Evolutionary conservation across 306 rosid genomes (phyloP).

Genomic region (Alnus rubra): DNA sequence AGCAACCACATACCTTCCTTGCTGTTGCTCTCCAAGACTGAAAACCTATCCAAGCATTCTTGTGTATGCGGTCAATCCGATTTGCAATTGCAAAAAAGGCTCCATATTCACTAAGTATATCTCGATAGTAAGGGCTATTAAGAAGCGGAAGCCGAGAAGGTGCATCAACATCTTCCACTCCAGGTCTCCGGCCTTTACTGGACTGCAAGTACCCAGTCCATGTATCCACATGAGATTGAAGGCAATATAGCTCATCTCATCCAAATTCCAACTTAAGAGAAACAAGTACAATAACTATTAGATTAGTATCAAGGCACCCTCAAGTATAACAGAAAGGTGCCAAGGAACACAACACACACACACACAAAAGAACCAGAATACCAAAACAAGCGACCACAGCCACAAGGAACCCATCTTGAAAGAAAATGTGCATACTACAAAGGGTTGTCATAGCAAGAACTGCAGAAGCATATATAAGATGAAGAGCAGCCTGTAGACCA

Average conservation of each 20-base stretch:
- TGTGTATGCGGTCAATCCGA: constrained; percentile 84
- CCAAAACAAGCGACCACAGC: background rate
- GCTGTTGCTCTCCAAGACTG: constrained; percentile 99
- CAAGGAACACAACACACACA: background rate
- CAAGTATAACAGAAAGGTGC: background rate
- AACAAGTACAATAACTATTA: constrained; percentile 3
- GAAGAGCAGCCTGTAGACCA: background rate
- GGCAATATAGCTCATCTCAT: constrained; percentile 5
- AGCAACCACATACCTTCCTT: constrained; percentile 58
- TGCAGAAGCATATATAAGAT: background rate
- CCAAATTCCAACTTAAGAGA: constrained; percentile 6
- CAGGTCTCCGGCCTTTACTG: constrained; percentile 72
- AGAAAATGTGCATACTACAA: background rate
- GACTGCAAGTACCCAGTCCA: constrained; percentile 60
- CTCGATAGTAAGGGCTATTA: constrained; percentile 72
- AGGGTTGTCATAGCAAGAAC: background rate
- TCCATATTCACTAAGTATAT: constrained; percentile 82
- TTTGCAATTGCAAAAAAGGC: constrained; percentile 91
- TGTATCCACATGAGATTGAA: constrained; percentile 17
- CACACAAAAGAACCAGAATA: background rate
- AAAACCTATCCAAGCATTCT: constrained; percentile 97
- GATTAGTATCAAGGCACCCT: constrained; percentile 7
- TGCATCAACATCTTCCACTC: constrained; percentile 85
- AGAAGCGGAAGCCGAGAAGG: constrained; percentile 90
- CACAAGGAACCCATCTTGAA: background rate